These are phyloP conservation scores for Stenocarpella maydis DNA, from an alignment of 2,329 filamentous ascomycete genomes.

Conservation along the genomic window DNA sequence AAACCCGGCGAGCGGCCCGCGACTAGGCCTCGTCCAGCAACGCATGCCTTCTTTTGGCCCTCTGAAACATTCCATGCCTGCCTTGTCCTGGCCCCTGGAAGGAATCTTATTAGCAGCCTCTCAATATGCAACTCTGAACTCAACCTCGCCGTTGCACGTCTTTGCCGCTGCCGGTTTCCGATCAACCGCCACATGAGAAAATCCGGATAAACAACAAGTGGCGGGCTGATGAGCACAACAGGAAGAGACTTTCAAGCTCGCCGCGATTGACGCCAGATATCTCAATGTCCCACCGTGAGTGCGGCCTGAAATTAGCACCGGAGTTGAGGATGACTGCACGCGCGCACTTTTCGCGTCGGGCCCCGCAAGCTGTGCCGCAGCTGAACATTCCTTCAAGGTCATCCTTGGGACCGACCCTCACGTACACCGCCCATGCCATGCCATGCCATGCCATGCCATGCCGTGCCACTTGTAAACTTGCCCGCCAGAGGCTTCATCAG, in stretches of 20 bases:
- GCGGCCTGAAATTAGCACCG: not conserved
- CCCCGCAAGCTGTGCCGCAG: constrained; percentile 17
- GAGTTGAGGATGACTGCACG: not conserved
- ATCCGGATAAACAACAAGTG: too few species aligned
- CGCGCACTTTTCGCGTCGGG: constrained; percentile 5
- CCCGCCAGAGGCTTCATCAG: not conserved
- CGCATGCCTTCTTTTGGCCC: constrained; percentile 7
- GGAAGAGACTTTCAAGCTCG: not conserved
- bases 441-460: not conserved
- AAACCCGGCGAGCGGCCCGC: not conserved
- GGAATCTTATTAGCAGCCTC: constrained; percentile 5
- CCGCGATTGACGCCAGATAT: constrained; percentile 20
- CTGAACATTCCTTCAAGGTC: constrained; percentile 12
- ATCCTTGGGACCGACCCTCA: constrained; percentile 6
- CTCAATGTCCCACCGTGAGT: not conserved
- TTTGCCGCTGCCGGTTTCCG: constrained; percentile 5
- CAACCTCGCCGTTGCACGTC: not conserved
- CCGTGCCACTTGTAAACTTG: not conserved
- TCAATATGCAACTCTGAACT: not conserved
- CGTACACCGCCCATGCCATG: not conserved
- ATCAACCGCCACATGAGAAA: not conserved
- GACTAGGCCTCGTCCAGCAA: not conserved
- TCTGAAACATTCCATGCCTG: constrained; percentile 22
- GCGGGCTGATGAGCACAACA: not conserved
- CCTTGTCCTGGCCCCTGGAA: not conserved